These are phyloP conservation scores for Pholiota microspora DNA, from an alignment of 768 basidiomycete genomes.

Conservation along the genomic window DNA sequence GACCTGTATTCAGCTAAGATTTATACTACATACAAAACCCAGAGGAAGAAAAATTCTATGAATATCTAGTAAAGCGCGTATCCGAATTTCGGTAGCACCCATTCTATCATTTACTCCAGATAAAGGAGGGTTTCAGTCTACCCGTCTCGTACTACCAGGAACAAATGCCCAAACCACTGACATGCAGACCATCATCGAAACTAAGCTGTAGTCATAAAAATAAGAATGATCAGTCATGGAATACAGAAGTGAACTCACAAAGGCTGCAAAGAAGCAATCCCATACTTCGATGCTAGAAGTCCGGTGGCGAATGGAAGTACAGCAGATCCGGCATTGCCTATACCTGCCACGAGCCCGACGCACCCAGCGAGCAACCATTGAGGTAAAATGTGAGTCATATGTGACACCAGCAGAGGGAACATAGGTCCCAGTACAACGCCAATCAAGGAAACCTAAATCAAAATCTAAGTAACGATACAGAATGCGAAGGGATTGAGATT, in stretches of 20 bases:
- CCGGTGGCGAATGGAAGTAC: conserved; percentile 73
- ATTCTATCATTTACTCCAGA: no score
- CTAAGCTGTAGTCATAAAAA: conserved; percentile 38
- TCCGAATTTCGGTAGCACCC: neutral
- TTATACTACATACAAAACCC: no score
- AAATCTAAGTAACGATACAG: neutral
- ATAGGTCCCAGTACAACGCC: conserved; percentile 75
- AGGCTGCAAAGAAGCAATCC: conserved; percentile 57
- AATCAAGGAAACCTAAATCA: conserved; percentile 44
- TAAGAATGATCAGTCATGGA: neutral
- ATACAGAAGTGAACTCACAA: conserved; percentile 40
- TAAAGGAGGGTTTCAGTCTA: conserved; percentile 1
- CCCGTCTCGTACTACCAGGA: conserved; percentile 23
- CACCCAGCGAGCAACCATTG: conserved; percentile 61
- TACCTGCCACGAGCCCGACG: conserved; percentile 62
- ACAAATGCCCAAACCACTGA: conserved; percentile 53
- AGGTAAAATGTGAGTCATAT: conserved; percentile 65
- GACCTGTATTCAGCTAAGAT: neutral
- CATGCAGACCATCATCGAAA: conserved; percentile 61
- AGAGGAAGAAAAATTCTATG: neutral
- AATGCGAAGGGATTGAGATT: neutral
- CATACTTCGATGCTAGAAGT: conserved; percentile 59
- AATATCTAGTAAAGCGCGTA: neutral
- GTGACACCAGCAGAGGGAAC: conserved; percentile 70
- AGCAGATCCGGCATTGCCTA: conserved; percentile 70